phyloP scores from a whole-genome alignment of 805 yeast genomes.

The Monosporozyma unispora region DNA sequence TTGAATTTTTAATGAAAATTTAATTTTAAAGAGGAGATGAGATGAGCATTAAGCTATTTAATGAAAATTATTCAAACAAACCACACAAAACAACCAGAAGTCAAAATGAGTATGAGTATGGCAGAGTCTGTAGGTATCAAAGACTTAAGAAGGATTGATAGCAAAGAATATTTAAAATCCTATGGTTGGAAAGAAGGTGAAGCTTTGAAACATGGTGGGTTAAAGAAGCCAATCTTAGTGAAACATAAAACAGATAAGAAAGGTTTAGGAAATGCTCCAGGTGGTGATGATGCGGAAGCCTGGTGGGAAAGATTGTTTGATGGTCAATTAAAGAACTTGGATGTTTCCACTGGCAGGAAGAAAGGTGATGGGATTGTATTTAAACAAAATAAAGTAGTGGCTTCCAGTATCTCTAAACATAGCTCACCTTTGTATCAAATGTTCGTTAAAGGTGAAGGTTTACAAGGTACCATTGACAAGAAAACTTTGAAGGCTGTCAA shows the following conservation, averaged over 20 bases:
- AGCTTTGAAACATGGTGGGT: conserved; percentile 69
- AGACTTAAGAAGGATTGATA: conserved; percentile 46
- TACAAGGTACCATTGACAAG: conserved; percentile 62
- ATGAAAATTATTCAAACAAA: neutral
- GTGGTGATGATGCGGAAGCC: conserved; percentile 63
- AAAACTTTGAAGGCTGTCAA: conserved; percentile 5
- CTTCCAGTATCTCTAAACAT: conserved; percentile 39
- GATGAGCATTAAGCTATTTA: neutral
- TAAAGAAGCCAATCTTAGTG: conserved; percentile 78
- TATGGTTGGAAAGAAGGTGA: conserved; percentile 94
- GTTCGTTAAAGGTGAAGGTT: conserved; percentile 83
- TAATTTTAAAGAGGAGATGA: neutral
- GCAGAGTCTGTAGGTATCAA: neutral
- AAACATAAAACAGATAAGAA: conserved; percentile 84
- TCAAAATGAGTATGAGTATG: neutral
- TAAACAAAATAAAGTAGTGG: conserved; percentile 42
- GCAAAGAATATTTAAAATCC: conserved; percentile 58
- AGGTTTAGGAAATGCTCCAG: conserved; percentile 73
- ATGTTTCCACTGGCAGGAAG: conserved; percentile 35
- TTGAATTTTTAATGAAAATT: neutral
- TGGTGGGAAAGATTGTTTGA: conserved; percentile 98
- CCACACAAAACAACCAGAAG: neutral
- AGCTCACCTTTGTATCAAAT: conserved; percentile 69
- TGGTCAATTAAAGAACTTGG: conserved; percentile 76
- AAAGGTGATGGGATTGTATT: conserved; percentile 39